A percentile compares a stretch with the other conserved stretches of the same genome.
These are phyloP conservation scores for Calocera cornea DNA, from an alignment of 768 basidiomycete species.

Conservation along the genomic window DNA sequence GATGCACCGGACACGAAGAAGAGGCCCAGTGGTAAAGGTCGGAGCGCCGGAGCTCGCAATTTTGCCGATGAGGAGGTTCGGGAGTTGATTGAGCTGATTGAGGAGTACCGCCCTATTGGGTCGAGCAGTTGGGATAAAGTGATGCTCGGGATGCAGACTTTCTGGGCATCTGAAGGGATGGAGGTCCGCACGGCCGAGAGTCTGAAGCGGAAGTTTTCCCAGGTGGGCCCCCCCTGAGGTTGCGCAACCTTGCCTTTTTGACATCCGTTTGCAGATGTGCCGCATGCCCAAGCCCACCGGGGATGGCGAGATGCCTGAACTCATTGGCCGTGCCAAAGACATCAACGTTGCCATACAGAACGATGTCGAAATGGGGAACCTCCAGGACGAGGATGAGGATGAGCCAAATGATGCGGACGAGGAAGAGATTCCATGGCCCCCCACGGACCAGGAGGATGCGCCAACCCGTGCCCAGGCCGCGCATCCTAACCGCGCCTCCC, in stretches of 20 bases:
- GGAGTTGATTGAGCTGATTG: background rate
- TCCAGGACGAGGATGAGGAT: background rate
- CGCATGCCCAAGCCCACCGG: background rate
- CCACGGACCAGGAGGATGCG: background rate
- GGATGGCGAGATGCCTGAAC: background rate
- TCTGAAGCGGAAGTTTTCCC: background rate
- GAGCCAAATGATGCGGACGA: background rate
- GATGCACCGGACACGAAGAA: too few species aligned
- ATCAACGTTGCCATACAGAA: background rate
- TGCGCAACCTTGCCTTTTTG: background rate
- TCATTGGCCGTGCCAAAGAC: background rate
- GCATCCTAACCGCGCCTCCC: background rate
- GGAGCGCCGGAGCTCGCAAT: too few species aligned
- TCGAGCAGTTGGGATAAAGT: background rate
- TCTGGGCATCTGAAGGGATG: background rate
- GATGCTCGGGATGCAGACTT: background rate
- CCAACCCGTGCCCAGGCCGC: background rate
- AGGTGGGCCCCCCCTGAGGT: background rate
- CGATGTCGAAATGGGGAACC: background rate
- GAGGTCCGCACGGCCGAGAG: background rate
- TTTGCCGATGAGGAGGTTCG: too few species aligned
- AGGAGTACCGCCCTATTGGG: background rate
- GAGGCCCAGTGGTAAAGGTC: too few species aligned
- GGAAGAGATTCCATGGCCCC: background rate
- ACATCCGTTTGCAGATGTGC: background rate